Base-by-base conservation (phyloP, 129 eudicot genomes). In the Solidago caesia region DNA sequence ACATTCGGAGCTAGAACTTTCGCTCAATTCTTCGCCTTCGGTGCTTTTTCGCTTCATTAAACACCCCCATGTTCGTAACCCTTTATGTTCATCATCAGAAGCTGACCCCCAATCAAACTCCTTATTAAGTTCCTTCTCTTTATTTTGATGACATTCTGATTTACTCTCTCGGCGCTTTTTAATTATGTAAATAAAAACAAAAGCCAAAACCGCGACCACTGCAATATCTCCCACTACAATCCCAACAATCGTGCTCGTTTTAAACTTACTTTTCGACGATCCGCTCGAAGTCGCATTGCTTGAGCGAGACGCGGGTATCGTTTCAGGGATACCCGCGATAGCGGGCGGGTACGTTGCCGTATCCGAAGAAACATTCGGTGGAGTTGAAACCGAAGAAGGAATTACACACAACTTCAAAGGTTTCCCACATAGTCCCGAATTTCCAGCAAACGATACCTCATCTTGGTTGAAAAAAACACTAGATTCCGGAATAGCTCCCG, bases 251-350 rank as follows among this genome's bases (percentile, higher is more conserved):
- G 92, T 89, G 51, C 65, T 67, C 3, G 89, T 44, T 73, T 61
- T 82, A 7, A 95, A 84, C 27, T 87, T 83, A 27, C 75, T 60
- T 67, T 72, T 63, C 11, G 77, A 44, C 1, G 81, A 69, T 8
- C 62, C 63, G 21, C 11, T 13, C 3, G 84, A 67, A 2, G 81
- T 64, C 16, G 80, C 64, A 7, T 76, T 79, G 60, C 87, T 74
- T n/a, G 97, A 80, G 61, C 27, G 72, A 57, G 85, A 71, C 6
- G 79, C 77, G 0, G 81, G 82, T 8, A 86, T 72, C 3, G 85
- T 77, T 21, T 88, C 83, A 5, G 99, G 99, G 16, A 95, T 89
- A 3, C 91, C 99, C 73, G 99, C 99, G 16, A 95, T 83, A 4
- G 99, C 99, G 4, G 99, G 99, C 12, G 98, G 87, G 26, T 86